Evolutionary conservation across 768 basidiomycete species (phyloP), one percentile per base, ranked within the genome.

Genomic region (Boletus subcaerulescens): DNA sequence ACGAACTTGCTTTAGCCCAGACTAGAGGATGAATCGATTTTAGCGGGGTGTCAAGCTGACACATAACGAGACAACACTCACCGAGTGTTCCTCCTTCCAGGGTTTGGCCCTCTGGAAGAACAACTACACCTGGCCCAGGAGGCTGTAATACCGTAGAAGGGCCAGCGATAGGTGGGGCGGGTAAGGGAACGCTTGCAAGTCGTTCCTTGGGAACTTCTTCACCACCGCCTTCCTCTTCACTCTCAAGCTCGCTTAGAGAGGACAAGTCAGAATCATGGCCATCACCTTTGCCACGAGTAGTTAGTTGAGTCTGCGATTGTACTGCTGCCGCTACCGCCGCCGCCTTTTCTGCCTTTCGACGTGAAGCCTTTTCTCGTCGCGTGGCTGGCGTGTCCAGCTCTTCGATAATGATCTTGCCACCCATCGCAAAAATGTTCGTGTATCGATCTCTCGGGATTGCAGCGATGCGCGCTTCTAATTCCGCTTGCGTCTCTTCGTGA

Each of bases 1-100:
- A 60, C 83, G 56, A 60, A 86, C 87, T 76, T 52, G 81, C 74
- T 77, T 93, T 93, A 0, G 88, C 91, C 92, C 93, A 95, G 1
- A 94, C 93, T 91, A 18, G 17, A 22, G 11, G 2, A 36, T 38
- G 1, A n/a, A 48, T 43, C 0, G 43, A 32, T 59, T 11, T 39
- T 14, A 60, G 45, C 8, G 17, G n/a, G 18, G 42, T 7, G 24
- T 29, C 12, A 12, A 32, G 7, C 15, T 15, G 31, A 26, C 17
- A n/a, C 15, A 35, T 36, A 31, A 42, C 22, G 31, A 38, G 26
- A 8, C 11, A 20, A 24, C 55, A 73, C 77, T 38, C 60, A 91
- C 88, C 88, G 24, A 89, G 77, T 6, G 86, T 89, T 15, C 88
- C 87, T 20, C 74, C 73, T 53, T 80, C 77, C 12, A 83, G 52